Evolutionary conservation across 139 green algal genomes (phyloP).

Genomic region (Haematococcus lacustris): DNA sequence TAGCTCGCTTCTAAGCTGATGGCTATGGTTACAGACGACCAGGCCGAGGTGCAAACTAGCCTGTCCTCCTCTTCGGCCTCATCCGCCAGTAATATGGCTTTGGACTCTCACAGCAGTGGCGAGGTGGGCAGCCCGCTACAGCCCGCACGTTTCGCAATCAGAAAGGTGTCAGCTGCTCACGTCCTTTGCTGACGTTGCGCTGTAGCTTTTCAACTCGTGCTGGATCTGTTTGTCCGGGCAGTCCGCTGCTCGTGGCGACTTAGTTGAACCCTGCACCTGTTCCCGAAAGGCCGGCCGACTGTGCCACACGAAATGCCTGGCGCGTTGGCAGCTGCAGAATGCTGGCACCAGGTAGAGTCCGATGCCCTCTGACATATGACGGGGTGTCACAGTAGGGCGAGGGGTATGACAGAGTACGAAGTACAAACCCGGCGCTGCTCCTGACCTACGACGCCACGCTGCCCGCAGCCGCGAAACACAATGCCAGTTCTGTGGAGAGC

Average conservation of each 20-base stretch:
- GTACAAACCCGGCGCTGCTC: too few relatives aligned
- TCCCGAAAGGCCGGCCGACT: neutral
- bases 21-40: too few relatives aligned
- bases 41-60: too few relatives aligned
- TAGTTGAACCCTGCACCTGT: conserved; percentile 3
- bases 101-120: neutral
- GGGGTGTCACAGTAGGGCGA: too few relatives aligned
- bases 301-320: conserved; percentile 5
- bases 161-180: neutral
- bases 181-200: too few relatives aligned
- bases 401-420: too few relatives aligned
- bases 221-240: conserved; percentile 6
- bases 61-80: too few relatives aligned
- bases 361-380: too few relatives aligned
- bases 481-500: conserved; percentile 77
- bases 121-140: neutral
- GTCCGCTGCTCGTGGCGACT: neutral
- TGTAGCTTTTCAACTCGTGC: too few relatives aligned
- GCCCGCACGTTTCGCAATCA: neutral
- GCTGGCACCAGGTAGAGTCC: conserved; percentile 75
- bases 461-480: conserved; percentile 63
- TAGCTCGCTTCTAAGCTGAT: too few relatives aligned
- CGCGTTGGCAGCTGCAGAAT: conserved; percentile 73
- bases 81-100: too few relatives aligned
- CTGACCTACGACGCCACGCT: too few relatives aligned